Percentiles rank a stretch among this genome's conserved stretches.
Evolutionary conservation across 2,329 filamentous ascomycete genomes (phyloP).

Genomic region (Sclerotinia trifoliorum): DNA sequence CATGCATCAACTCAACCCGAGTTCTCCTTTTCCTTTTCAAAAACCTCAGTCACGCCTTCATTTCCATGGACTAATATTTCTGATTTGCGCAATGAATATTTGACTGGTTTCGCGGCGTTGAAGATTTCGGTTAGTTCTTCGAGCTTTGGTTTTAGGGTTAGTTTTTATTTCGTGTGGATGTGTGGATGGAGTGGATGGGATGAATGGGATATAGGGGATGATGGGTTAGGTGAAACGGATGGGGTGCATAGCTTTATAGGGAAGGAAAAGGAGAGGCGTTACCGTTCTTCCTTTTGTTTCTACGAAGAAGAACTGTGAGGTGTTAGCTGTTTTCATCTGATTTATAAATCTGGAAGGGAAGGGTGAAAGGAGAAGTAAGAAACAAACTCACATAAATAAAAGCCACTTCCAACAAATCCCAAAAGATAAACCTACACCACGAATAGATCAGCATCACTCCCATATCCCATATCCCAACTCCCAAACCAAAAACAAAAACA

Average conservation of each 20-base stretch:
- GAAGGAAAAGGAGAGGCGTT: fast-evolving
- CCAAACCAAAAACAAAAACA: neutral
- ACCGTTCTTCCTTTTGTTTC: slow-evolving; percentile 20
- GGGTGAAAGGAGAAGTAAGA: neutral
- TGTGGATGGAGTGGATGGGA: too few relatives aligned
- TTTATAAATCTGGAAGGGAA: too few relatives aligned
- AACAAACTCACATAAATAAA: slow-evolving; percentile 9
- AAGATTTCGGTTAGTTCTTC: slow-evolving; percentile 20
- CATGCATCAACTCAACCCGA: neutral
- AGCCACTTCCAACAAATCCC: slow-evolving; percentile 16
- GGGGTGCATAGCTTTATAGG: neutral
- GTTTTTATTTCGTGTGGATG: too few relatives aligned
- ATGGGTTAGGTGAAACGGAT: too few relatives aligned
- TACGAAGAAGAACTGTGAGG: slow-evolving; percentile 15
- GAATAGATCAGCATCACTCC: neutral
- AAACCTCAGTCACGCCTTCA: slow-evolving; percentile 9
- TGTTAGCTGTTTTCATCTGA: neutral
- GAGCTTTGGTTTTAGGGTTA: neutral
- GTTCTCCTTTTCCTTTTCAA: neutral
- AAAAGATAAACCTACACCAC: neutral
- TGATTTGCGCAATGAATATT: slow-evolving; percentile 12
- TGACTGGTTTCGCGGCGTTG: slow-evolving; percentile 15
- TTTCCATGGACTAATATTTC: neutral
- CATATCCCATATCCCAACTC: too few relatives aligned
- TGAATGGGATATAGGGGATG: too few relatives aligned